Evolutionary conservation across 176 grass and related monocot species (phyloP), one percentile per base, ranked within the genome.

Genomic region (Raddia distichophylla): DNA sequence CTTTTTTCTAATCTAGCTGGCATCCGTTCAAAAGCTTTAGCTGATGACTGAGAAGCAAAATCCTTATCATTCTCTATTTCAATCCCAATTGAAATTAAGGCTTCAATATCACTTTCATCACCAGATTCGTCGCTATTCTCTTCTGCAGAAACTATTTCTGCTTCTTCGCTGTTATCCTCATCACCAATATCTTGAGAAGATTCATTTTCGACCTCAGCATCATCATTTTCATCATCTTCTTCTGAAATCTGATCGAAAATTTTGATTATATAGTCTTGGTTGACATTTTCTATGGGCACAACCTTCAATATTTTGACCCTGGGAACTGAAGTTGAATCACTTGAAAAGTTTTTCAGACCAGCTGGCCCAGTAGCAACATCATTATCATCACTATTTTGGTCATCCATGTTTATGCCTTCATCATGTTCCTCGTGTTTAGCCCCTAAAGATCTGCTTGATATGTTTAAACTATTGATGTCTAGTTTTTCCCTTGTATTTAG

Each of bases 161-260:
- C 75, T 77, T 84, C 90, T 90, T 87, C 95, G 69, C 65, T 69
- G 50, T 90, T 90, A 89, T 89, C 78, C 19, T 88, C 95, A 82
- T 79, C 84, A 32, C 75, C 84, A 88, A 77, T 68, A 60, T 91
- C 86, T 53, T 91, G 79, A 64, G 84, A 78, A 67, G 90, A 83
- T 75, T 75, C 81, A 60, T 73, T 87, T 84, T 91, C 90, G 3
- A 86, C 74, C 14, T 93, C 95, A 66, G 63, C 50, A 86, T 85
- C 76, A 70, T 86, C 72, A 76, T 69, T 83, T 10, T 94, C 87
- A 70, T 88, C 86, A 76, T 89, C 89, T 55, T 94, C 91, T 69
- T 97, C 94, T 19, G 93, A 90, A 65, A 97, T 97, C 75, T 97
- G 87, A 76, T 94, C 87, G 37, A 97, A 90, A 63, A 94, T 89